A percentile compares a stretch with the other conserved stretches of the same genome.
phyloP scores from a whole-genome alignment of 306 rosid genomes.

The Vigna mungo region DNA sequence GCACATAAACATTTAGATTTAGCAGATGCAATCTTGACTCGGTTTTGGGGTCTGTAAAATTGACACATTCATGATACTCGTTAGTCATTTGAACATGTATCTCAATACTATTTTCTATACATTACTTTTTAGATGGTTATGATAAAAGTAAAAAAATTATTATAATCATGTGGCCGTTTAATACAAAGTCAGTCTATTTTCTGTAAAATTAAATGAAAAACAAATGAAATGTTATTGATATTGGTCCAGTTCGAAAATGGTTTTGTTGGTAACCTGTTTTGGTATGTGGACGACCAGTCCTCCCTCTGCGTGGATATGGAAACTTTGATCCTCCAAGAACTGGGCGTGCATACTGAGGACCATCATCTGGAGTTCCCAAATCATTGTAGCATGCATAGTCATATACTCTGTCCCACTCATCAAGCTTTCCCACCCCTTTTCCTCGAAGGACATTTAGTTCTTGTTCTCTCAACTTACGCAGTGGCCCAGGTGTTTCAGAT shows the following conservation, averaged over 20 bases:
- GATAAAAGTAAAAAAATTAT: too few species aligned
- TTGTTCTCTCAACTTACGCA: slow-evolving; percentile 69
- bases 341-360: slow-evolving; percentile 65
- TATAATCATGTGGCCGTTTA: too few species aligned
- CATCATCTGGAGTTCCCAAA: slow-evolving; percentile 73
- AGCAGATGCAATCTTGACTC: slow-evolving; percentile 81
- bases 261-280: slow-evolving; percentile 56
- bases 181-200: too few species aligned
- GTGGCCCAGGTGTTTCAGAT: slow-evolving; percentile 63
- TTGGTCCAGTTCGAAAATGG: neutral
- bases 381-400: slow-evolving; percentile 94
- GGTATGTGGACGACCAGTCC: slow-evolving; percentile 76
- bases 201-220: too few species aligned
- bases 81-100: neutral
- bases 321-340: slow-evolving; percentile 72
- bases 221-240: too few species aligned
- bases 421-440: slow-evolving; percentile 63
- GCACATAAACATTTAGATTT: slow-evolving; percentile 78
- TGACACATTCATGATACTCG: slow-evolving; percentile 35
- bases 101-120: too few species aligned
- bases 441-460: slow-evolving; percentile 76
- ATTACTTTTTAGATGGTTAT: too few species aligned
- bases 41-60: slow-evolving; percentile 65
- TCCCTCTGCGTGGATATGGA: slow-evolving; percentile 91
- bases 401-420: slow-evolving; percentile 96